Evolutionary conservation across 2,329 filamentous ascomycete species (phyloP).

Genomic region (Lasiodiplodia sp.): DNA sequence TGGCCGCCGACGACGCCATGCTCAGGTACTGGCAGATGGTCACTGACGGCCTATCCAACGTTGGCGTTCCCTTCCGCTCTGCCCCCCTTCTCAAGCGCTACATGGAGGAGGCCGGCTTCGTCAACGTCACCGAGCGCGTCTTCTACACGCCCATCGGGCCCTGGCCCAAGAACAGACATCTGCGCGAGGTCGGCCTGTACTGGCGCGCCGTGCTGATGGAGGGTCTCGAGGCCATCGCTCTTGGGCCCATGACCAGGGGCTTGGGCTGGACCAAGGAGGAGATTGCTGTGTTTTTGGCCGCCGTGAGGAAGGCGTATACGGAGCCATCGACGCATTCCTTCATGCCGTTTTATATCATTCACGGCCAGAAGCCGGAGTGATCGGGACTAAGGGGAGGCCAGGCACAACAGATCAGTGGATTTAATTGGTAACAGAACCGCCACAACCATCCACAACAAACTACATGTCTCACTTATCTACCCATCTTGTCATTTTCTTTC

Average conservation of each 20-base stretch:
- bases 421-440: neutral
- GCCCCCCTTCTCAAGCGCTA: conserved; percentile 46
- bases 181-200: conserved; percentile 35
- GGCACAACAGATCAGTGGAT: neutral
- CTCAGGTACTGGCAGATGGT: conserved; percentile 58
- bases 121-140: conserved; percentile 59
- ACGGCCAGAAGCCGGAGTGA: conserved; percentile 59
- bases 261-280: conserved; percentile 33
- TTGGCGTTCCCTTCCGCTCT: conserved; percentile 52
- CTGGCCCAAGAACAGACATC: conserved; percentile 56
- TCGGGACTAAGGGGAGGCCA: neutral
- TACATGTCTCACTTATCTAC: neutral
- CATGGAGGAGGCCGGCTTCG: conserved; percentile 61
- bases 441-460: neutral
- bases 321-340: conserved; percentile 54
- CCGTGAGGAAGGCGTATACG: conserved; percentile 31
- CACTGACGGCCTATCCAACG: conserved; percentile 51
- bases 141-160: conserved; percentile 63
- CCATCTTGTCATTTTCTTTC: neutral
- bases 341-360: conserved; percentile 65
- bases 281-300: conserved; percentile 30
- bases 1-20: conserved; percentile 53
- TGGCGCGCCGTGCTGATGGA: conserved; percentile 35
- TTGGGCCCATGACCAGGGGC: conserved; percentile 34
- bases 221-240: conserved; percentile 35